Conservation (phyloP, 2,329 filamentous ascomycete genomes). For the Colletotrichum noveboracense region DNA sequence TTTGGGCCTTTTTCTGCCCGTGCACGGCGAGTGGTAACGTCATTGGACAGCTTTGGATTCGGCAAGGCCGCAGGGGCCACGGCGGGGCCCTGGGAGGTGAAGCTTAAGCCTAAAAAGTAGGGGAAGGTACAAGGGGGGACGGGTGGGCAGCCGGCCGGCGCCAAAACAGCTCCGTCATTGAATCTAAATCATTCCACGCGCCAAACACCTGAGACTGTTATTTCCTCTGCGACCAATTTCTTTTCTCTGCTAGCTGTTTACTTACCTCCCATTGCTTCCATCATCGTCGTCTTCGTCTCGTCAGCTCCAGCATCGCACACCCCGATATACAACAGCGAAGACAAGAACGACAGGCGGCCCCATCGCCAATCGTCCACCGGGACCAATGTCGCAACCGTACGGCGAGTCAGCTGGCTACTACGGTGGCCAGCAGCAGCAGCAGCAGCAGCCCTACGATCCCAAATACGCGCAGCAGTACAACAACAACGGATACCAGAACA, state of each 20-base stretch:
- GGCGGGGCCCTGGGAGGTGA: neutral
- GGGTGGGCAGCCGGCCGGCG: neutral
- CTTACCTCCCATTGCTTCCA: neutral
- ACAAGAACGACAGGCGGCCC: neutral
- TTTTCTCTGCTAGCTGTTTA: neutral
- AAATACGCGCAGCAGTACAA: constrained; percentile 30
- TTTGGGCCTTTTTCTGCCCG: neutral
- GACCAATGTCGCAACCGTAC: constrained; percentile 19
- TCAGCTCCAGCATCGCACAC: neutral
- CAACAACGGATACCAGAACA: constrained; percentile 25
- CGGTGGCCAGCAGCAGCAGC: constrained; percentile 22
- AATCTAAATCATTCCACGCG: neutral
- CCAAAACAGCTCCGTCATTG: neutral
- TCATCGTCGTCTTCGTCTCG: neutral
- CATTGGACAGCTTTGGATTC: neutral
- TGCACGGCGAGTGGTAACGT: neutral
- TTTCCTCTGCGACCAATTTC: neutral
- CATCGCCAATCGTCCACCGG: neutral
- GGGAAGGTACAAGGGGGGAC: neutral
- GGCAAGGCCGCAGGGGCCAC: neutral
- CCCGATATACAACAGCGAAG: neutral
- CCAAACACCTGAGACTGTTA: neutral
- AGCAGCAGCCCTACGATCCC: constrained; percentile 29
- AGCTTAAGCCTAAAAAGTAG: neutral
- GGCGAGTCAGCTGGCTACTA: constrained; percentile 20